phyloP scores from a whole-genome alignment of 371 early-diverging fungal genomes.

The Lichtheimia ramosa region DNA sequence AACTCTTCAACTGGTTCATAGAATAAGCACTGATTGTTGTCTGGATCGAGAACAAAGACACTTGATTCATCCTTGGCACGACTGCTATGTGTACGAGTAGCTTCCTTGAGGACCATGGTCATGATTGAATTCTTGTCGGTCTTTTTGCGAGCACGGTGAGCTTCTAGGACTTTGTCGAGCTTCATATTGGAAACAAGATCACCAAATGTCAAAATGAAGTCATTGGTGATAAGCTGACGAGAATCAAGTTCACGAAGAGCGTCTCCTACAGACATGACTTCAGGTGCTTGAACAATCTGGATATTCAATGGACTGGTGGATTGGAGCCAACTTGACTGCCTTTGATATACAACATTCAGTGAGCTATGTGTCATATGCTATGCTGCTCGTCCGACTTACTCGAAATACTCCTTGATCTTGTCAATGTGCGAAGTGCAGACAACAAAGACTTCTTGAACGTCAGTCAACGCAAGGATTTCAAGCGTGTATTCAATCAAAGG shows the following conservation, averaged over 20 bases:
- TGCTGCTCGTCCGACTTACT: conserved; percentile 45
- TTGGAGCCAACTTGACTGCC: conserved; percentile 72
- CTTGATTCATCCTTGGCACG: conserved; percentile 76
- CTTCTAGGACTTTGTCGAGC: conserved; percentile 72
- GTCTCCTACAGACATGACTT: conserved; percentile 88
- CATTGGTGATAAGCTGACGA: conserved; percentile 75
- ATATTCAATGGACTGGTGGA: conserved; percentile 68
- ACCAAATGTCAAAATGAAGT: conserved; percentile 92
- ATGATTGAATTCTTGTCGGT: conserved; percentile 88
- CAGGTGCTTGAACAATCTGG: conserved; percentile 72
- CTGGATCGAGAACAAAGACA: conserved; percentile 81
- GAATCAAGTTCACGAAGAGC: conserved; percentile 90
- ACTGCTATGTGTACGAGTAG: conserved; percentile 53
- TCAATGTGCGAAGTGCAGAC: conserved; percentile 86
- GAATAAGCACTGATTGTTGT: conserved; percentile 76
- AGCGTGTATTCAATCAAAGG: conserved; percentile 80
- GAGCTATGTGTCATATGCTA: too few relatives aligned
- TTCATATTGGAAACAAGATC: conserved; percentile 91
- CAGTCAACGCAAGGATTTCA: conserved; percentile 39
- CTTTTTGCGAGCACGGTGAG: conserved; percentile 69
- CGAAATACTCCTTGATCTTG: conserved; percentile 80
- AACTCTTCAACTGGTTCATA: conserved; percentile 74
- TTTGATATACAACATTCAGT: conserved; percentile 16
- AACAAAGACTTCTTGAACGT: conserved; percentile 85
- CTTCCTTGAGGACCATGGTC: conserved; percentile 88